Conservation (phyloP, 768 basidiomycete species). For the Kwoniella pini region DNA sequence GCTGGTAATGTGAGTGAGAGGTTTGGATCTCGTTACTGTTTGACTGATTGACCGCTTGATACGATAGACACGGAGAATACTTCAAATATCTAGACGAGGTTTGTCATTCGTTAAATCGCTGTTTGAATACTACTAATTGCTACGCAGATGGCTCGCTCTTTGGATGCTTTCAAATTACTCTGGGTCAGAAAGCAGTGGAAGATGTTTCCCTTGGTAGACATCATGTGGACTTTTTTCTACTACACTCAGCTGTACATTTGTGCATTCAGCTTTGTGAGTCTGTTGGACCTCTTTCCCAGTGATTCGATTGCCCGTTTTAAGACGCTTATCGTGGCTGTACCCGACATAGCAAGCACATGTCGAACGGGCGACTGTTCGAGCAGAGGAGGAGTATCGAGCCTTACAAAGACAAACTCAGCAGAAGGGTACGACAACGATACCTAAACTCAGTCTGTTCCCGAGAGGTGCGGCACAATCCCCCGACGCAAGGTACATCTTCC, state of each 20-base stretch:
- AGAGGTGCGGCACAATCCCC: conserved; percentile 43
- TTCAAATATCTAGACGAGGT: conserved; percentile 52
- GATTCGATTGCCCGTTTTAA: too few relatives aligned
- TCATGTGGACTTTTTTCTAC: conserved; percentile 45
- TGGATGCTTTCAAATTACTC: conserved; percentile 43
- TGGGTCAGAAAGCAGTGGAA: conserved; percentile 45
- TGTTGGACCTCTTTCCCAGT: not conserved
- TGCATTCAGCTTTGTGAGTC: conserved; percentile 48
- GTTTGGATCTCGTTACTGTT: too few relatives aligned
- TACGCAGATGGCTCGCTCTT: conserved; percentile 28
- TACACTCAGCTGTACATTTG: conserved; percentile 45
- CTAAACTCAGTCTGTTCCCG: conserved; percentile 43
- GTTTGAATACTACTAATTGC: not conserved
- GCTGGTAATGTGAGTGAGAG: conserved; percentile 33
- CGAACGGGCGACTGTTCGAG: conserved; percentile 41
- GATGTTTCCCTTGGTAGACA: conserved; percentile 42
- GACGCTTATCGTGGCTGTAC: too few relatives aligned
- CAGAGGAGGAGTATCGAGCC: conserved; percentile 40
- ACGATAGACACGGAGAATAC: conserved; percentile 37
- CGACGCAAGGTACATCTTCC: conserved; percentile 50
- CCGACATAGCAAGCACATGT: conserved; percentile 49
- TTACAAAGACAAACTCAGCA: conserved; percentile 13
- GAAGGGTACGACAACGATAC: conserved; percentile 17
- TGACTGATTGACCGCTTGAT: too few relatives aligned
- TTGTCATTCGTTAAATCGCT: not conserved